These are phyloP conservation scores for Echria macrotheca DNA, from an alignment of 495 filamentous ascomycete species.

Conservation along the genomic window DNA sequence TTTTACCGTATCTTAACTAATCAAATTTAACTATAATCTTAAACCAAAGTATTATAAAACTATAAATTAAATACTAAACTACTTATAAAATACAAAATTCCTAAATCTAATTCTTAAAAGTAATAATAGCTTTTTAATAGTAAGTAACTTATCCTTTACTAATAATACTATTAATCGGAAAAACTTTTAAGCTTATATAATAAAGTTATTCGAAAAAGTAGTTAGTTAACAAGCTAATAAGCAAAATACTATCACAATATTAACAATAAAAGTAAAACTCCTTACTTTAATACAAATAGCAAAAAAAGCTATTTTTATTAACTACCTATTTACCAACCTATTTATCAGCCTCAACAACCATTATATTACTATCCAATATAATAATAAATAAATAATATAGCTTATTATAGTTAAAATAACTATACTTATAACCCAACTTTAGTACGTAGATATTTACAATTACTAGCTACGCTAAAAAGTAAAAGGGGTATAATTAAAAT, in stretches of 20 bases:
- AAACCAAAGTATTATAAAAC: not conserved
- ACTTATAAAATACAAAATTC: not conserved
- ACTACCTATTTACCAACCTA: not conserved
- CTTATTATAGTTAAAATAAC: not conserved
- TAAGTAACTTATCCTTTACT: not conserved
- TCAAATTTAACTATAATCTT: not conserved
- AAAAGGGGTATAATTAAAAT: too few species aligned
- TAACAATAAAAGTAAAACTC: not conserved
- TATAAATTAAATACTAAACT: not conserved
- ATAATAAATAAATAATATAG: not conserved
- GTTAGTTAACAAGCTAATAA: not conserved
- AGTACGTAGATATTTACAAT: not conserved
- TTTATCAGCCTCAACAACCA: not conserved
- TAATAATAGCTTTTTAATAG: not conserved
- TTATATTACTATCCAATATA: not conserved
- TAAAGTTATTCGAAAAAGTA: not conserved
- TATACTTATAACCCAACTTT: not conserved
- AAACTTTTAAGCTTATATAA: not conserved
- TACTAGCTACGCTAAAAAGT: not conserved
- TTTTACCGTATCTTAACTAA: not conserved
- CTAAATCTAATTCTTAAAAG: not conserved
- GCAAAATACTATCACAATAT: slow-evolving; percentile 1
- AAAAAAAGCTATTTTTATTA: not conserved
- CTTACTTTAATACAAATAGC: not conserved
- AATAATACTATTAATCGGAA: not conserved